These are phyloP conservation scores for Dothidotthia symphoricarpi DNA, from an alignment of 2,329 filamentous ascomycete genomes.

Conservation along the genomic window DNA sequence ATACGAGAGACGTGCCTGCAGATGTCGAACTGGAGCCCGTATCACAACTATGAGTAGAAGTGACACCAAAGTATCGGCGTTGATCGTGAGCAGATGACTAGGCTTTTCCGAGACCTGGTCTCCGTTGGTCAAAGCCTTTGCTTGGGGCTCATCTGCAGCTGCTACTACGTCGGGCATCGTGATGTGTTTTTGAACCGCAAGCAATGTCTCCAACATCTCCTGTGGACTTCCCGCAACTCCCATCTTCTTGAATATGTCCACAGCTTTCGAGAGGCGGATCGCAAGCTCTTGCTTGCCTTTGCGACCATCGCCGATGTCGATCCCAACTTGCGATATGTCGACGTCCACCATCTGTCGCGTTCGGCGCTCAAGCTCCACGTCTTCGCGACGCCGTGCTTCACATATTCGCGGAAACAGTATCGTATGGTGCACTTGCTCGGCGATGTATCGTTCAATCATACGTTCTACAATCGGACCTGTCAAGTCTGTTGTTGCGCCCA, in stretches of 20 bases:
- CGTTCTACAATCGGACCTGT: conserved; percentile 90
- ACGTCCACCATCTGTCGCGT: conserved; percentile 91
- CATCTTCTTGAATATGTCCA: conserved; percentile 89
- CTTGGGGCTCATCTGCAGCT: conserved; percentile 29
- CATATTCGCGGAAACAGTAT: conserved; percentile 82
- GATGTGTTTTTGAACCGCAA: conserved; percentile 79
- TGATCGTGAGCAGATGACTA: conserved; percentile 61
- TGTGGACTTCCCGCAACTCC: conserved; percentile 73
- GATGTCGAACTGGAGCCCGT: conserved; percentile 78
- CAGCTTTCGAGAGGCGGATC: conserved; percentile 70
- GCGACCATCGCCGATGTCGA: conserved; percentile 75
- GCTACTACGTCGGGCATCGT: conserved; percentile 57
- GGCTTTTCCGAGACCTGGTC: conserved; percentile 51
- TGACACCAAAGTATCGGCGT: conserved; percentile 91
- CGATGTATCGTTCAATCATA: conserved; percentile 90
- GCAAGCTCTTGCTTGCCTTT: conserved; percentile 79
- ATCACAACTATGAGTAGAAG: conserved; percentile 90
- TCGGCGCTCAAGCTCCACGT: conserved; percentile 82
- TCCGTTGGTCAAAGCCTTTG: conserved; percentile 20
- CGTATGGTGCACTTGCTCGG: conserved; percentile 83
- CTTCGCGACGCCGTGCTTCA: conserved; percentile 74
- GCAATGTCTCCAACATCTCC: conserved; percentile 80
- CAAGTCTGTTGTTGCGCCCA: conserved; percentile 89
- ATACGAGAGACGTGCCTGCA: conserved; percentile 87
- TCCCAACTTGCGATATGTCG: conserved; percentile 91